A percentile compares a stretch with the other conserved stretches of the same genome.
Conservation (phyloP, 768 basidiomycete genomes). For the Ramaria sp. region DNA sequence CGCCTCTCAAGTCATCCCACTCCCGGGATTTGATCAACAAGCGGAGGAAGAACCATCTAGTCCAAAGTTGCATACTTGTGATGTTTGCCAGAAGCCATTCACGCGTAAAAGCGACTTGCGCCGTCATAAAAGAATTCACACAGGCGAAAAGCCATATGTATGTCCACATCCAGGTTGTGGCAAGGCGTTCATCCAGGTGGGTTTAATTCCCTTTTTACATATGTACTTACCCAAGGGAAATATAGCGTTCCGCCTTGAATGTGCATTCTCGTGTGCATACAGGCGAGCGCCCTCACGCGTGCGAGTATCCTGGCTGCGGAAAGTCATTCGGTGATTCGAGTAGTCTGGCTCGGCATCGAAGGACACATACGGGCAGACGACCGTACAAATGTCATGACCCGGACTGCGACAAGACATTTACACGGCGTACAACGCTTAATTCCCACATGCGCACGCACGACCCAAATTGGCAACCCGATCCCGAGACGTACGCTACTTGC, state of each 20-base stretch:
- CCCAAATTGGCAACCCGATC: constrained; percentile 76
- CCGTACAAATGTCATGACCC: constrained; percentile 81
- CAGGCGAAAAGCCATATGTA: constrained; percentile 77
- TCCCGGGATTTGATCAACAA: constrained; percentile 13
- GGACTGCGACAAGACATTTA: constrained; percentile 80
- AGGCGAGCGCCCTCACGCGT: constrained; percentile 85
- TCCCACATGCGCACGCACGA: constrained; percentile 85
- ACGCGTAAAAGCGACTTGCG: constrained; percentile 75
- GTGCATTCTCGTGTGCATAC: constrained; percentile 87
- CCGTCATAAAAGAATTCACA: constrained; percentile 83
- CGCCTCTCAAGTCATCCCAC: constrained; percentile 6
- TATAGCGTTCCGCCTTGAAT: constrained; percentile 76
- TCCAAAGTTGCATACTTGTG: constrained; percentile 50
- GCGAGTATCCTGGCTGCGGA: constrained; percentile 79
- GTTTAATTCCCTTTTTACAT: constrained; percentile 9
- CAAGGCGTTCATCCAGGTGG: constrained; percentile 87
- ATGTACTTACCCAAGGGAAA: constrained; percentile 9
- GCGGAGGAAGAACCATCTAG: constrained; percentile 32
- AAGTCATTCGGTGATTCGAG: constrained; percentile 90
- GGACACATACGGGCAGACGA: constrained; percentile 80
- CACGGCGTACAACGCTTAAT: constrained; percentile 72
- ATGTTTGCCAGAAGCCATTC: constrained; percentile 71
- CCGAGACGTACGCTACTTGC: constrained; percentile 50
- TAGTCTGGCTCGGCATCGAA: constrained; percentile 81
- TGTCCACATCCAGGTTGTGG: constrained; percentile 66